Evolutionary conservation across 495 filamentous ascomycete species (phyloP), one percentile per base, ranked within the genome.

Genomic region (Amorphotheca resinae): DNA sequence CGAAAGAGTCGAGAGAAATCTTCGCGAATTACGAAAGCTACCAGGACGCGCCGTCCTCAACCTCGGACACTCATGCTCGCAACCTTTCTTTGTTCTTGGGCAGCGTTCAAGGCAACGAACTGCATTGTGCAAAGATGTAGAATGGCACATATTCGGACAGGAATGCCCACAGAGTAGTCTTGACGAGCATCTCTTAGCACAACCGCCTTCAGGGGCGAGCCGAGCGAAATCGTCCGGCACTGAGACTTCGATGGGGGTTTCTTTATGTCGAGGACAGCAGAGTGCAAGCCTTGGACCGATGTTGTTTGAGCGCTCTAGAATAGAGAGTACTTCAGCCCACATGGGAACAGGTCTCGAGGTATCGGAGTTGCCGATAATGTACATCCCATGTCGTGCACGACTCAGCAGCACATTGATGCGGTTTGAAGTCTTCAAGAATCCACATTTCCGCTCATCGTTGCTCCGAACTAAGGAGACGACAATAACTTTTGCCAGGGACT

Each of bases 391-490:
- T 53, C 77, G 65, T 5, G 84, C 84, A 6, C 85, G 76, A 23
- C 66, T 74, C 7, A 89, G 62, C 0, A 87, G 64, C 0, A 91
- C 84, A 50, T 93, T 93, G 57, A 91, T 85, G 1, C 86, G 70
- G 48, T 91, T 89, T 0, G 69, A 63, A 6, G 79, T 84, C 33
- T 71, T 74, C 11, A 91, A 61, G 47, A 93, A 93, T 1, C 84
- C 85, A 35, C 72, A 75, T n/a, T 67, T 68, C 31, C 65, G 67
- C 18, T 72, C 52, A 2, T 56, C 43, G 49, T 89, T 91, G 59
- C 79, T 82, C 35, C 84, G 69, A 9, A 91, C 86, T 0, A 91
- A 60, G 0, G 84, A 88, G n/a, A 93, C 68, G n/a, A 91, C 65
- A 8, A 91, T 69, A 2, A 89, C 68, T 40, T 84, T 82, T 11